These are phyloP conservation scores for Lagenaria siceraria DNA, from an alignment of 306 rosid species.

Conservation along the genomic window DNA sequence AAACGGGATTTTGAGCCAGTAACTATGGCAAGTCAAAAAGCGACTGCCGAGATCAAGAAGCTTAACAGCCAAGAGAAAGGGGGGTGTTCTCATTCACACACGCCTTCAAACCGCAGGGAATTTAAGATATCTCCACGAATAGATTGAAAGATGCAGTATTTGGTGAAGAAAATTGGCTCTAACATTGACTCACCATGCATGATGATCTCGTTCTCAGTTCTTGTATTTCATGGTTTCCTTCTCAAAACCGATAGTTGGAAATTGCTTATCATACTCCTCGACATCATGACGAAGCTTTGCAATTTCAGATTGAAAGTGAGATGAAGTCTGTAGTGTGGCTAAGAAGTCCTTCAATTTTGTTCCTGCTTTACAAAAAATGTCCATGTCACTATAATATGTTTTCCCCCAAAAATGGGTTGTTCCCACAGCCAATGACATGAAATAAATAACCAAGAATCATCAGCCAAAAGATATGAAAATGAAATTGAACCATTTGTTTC, in stretches of 20 bases:
- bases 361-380: conserved; percentile 24
- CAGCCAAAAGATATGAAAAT: neutral
- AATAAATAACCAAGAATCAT: neutral
- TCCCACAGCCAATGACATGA: neutral
- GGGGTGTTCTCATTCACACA: too few species aligned
- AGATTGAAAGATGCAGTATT: too few species aligned
- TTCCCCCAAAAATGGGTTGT: neutral
- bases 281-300: conserved; percentile 63
- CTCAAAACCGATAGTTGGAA: conserved; percentile 80
- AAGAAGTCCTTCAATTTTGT: conserved; percentile 83
- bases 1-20: too few species aligned
- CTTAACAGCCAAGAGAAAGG: too few species aligned
- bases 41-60: too few species aligned
- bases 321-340: conserved; percentile 37
- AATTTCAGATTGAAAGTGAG: conserved; percentile 52
- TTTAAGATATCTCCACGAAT: too few species aligned
- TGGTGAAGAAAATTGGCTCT: too few species aligned
- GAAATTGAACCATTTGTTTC: conserved; percentile 43
- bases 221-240: conserved; percentile 78
- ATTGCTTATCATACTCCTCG: conserved; percentile 79
- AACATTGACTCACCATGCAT: too few species aligned
- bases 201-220: conserved; percentile 18
- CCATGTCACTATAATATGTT: neutral
- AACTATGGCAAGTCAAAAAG: too few species aligned
- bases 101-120: too few species aligned